phyloP scores from a whole-genome alignment of 177 flowering plant species.

The Vitis hybrid region DNA sequence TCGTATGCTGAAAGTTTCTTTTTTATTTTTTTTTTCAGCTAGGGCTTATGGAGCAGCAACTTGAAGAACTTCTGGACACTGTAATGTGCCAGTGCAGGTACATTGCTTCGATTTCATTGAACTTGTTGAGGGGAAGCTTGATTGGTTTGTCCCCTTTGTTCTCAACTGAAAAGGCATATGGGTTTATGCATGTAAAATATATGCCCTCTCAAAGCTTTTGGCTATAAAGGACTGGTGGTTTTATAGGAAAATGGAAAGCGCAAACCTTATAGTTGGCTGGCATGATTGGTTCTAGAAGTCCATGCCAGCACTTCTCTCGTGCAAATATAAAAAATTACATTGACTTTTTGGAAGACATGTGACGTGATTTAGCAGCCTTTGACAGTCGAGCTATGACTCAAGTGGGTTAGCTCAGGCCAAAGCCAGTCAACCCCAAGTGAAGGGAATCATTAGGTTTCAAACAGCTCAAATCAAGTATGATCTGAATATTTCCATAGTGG shows the following conservation, averaged over 20 bases:
- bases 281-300: neutral
- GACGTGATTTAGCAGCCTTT: too few relatives aligned
- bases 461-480: too few relatives aligned
- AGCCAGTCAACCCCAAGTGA: too few relatives aligned
- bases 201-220: neutral
- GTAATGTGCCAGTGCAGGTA: slow-evolving; percentile 60
- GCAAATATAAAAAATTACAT: too few relatives aligned
- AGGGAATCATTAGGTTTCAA: too few relatives aligned
- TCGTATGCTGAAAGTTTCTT: neutral
- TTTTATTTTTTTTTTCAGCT: slow-evolving; percentile 30
- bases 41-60: slow-evolving; percentile 55
- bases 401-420: too few relatives aligned
- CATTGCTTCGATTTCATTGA: neutral
- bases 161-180: neutral
- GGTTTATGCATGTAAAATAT: neutral
- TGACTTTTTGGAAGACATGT: too few relatives aligned
- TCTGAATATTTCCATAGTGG: too few relatives aligned
- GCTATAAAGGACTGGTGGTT: neutral
- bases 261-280: neutral
- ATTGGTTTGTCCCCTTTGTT: neutral
- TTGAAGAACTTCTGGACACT: slow-evolving; percentile 58
- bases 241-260: neutral
- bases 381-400: too few relatives aligned
- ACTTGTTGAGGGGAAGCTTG: neutral
- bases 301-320: too few relatives aligned